Conservation (phyloP, 1,284 basidiomycete species). For the Ustilago hordei region DNA sequence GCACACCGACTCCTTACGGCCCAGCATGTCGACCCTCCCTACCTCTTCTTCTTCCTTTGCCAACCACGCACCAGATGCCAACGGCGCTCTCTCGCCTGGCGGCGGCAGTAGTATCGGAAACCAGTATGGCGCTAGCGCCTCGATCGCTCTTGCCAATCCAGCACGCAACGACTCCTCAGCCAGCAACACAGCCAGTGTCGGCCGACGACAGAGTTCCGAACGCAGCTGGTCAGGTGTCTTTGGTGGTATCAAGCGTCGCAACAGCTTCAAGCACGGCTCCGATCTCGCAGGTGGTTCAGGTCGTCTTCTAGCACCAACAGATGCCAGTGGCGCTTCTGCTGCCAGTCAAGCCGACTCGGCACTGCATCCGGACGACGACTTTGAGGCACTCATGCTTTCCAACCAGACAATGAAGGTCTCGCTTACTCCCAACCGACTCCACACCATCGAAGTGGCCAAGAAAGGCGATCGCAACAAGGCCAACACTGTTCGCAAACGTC, state of each 20-base stretch:
- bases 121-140: constrained; percentile 1
- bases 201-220: constrained; percentile 43
- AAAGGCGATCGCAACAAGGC: constrained; percentile 35
- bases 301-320: constrained; percentile 11
- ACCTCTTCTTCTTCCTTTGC: constrained; percentile 28
- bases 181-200: constrained; percentile 19
- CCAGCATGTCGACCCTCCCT: constrained; percentile 30
- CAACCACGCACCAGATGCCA: constrained; percentile 15
- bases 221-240: constrained; percentile 54
- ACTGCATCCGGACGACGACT: constrained; percentile 55
- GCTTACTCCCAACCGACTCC: constrained; percentile 77
- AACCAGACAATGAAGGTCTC: constrained; percentile 76
- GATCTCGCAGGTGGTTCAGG: constrained; percentile 28
- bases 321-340: background rate
- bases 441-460: constrained; percentile 58
- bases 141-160: constrained; percentile 8
- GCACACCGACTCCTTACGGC: constrained; percentile 25
- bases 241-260: constrained; percentile 50
- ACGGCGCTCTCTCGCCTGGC: constrained; percentile 4
- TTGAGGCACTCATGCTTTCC: constrained; percentile 61
- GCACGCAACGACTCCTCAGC: background rate
- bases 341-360: constrained; percentile 16
- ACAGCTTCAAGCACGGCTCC: constrained; percentile 56
- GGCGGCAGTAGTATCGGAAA: constrained; percentile 12
- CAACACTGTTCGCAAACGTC: constrained; percentile 30